Evolutionary conservation across 2,329 filamentous ascomycete species (phyloP).

Genomic region (Trichoderma endophyticum): DNA sequence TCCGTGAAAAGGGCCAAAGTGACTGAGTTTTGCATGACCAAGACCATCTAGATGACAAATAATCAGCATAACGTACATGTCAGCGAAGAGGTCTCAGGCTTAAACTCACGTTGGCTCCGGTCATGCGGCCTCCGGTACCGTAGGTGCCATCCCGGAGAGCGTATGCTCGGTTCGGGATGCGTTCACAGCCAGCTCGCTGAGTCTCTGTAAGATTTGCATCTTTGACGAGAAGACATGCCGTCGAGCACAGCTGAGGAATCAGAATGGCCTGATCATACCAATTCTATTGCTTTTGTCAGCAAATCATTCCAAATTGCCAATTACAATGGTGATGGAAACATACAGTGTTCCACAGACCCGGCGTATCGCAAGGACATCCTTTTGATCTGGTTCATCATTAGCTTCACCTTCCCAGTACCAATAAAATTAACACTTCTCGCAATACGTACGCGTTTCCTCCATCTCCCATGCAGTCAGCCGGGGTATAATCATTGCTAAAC

Average conservation of each 20-base stretch:
- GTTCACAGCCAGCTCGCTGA: slow-evolving; percentile 22
- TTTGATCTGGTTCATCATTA: neutral
- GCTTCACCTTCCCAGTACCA: neutral
- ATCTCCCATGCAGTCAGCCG: slow-evolving; percentile 24
- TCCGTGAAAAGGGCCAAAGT: slow-evolving; percentile 24
- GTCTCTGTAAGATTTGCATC: slow-evolving; percentile 21
- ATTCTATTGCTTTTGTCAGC: slow-evolving; percentile 18
- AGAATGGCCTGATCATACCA: slow-evolving; percentile 27
- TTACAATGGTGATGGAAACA: neutral
- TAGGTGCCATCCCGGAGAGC: slow-evolving; percentile 22
- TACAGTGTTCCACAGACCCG: slow-evolving; percentile 25
- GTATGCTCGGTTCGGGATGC: slow-evolving; percentile 24
- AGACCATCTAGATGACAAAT: slow-evolving; percentile 17
- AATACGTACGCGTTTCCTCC: slow-evolving; percentile 22
- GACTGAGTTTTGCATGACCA: slow-evolving; percentile 27
- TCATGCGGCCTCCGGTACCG: slow-evolving; percentile 23
- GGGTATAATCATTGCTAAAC: slow-evolving; percentile 26
- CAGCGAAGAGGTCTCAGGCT: neutral
- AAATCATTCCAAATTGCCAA: neutral
- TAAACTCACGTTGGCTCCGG: slow-evolving; percentile 24
- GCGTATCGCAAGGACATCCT: slow-evolving; percentile 22
- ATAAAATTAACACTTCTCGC: neutral
- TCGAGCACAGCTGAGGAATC: slow-evolving; percentile 25
- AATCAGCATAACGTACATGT: neutral
- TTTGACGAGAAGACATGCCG: slow-evolving; percentile 22